These are phyloP conservation scores for Malassezia pachydermatis DNA, from an alignment of 1,284 basidiomycete genomes.

Conservation along the genomic window DNA sequence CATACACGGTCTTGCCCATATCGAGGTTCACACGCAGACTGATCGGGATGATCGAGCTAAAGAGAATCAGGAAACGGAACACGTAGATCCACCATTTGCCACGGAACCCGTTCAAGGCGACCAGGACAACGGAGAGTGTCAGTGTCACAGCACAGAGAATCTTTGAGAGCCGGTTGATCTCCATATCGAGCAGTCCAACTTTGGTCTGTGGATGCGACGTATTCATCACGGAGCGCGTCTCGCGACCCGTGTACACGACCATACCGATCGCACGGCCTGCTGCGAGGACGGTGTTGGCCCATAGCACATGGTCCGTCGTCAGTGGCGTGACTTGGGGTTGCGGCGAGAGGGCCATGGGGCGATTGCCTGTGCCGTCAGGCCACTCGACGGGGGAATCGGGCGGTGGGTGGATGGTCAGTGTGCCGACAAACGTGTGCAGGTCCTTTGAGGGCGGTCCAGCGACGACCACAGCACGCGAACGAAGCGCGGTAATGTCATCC, in stretches of 20 bases:
- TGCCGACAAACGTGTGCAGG: slow-evolving; percentile 90
- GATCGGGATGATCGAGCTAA: slow-evolving; percentile 97
- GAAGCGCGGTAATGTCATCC: slow-evolving; percentile 58
- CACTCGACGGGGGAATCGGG: slow-evolving; percentile 7
- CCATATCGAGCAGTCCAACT: slow-evolving; percentile 77
- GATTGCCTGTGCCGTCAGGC: not conserved
- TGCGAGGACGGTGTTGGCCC: slow-evolving; percentile 95
- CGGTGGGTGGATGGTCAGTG: slow-evolving; percentile 63
- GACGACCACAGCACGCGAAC: slow-evolving; percentile 45
- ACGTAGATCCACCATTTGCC: slow-evolving; percentile 94
- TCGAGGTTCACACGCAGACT: slow-evolving; percentile 95
- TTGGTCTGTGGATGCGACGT: slow-evolving; percentile 95
- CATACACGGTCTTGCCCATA: slow-evolving; percentile 99
- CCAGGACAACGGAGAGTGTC: slow-evolving; percentile 75
- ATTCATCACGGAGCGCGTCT: slow-evolving; percentile 98
- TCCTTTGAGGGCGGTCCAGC: slow-evolving; percentile 93
- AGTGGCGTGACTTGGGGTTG: slow-evolving; percentile 39
- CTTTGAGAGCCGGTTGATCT: slow-evolving; percentile 94
- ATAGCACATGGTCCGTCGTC: slow-evolving; percentile 85
- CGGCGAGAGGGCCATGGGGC: slow-evolving; percentile 49
- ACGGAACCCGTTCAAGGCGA: slow-evolving; percentile 90
- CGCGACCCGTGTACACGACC: slow-evolving; percentile 83
- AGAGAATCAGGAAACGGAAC: slow-evolving; percentile 90
- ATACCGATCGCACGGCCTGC: slow-evolving; percentile 86
- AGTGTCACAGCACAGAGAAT: slow-evolving; percentile 92